phyloP scores from a whole-genome alignment of 805 yeast species.

The Teunomyces aglyptinius region DNA sequence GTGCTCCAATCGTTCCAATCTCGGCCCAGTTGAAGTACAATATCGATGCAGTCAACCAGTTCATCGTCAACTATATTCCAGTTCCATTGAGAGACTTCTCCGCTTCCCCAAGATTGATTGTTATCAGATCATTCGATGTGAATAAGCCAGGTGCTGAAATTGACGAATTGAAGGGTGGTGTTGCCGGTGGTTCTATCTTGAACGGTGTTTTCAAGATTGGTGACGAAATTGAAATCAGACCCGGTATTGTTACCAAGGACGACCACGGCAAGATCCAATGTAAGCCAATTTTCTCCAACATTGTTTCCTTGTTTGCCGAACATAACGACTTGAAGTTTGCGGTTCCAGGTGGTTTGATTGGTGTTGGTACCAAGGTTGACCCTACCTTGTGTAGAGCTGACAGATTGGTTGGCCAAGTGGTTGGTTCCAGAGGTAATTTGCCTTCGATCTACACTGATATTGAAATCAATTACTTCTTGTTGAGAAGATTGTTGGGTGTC shows the following conservation, averaged over 20 bases:
- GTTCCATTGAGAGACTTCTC: slow-evolving; percentile 94
- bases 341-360: slow-evolving; percentile 99
- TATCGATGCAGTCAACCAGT: slow-evolving; percentile 97
- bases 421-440: slow-evolving; percentile 93
- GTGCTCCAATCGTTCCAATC: slow-evolving; percentile 98
- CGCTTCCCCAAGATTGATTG: slow-evolving; percentile 92
- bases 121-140: slow-evolving; percentile 97
- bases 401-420: slow-evolving; percentile 98
- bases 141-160: slow-evolving; percentile 99
- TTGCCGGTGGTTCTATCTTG: slow-evolving; percentile 98
- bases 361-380: slow-evolving; percentile 99
- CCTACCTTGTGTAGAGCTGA: slow-evolving; percentile 99
- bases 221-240: slow-evolving; percentile 98
- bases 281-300: slow-evolving; percentile 91
- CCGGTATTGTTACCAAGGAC: slow-evolving; percentile 97
- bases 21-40: slow-evolving; percentile 98
- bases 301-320: slow-evolving; percentile 94
- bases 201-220: slow-evolving; percentile 96
- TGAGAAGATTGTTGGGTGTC: slow-evolving; percentile 96
- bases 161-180: slow-evolving; percentile 97
- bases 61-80: slow-evolving; percentile 91
- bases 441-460: slow-evolving; percentile 97
- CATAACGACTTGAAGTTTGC: slow-evolving; percentile 97
- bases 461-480: slow-evolving; percentile 93
- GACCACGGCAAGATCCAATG: slow-evolving; percentile 86